Percentiles rank a stretch among this genome's conserved stretches.
These are phyloP conservation scores for Lachancea quebecensis DNA, from an alignment of 805 yeast species.

Conservation along the genomic window DNA sequence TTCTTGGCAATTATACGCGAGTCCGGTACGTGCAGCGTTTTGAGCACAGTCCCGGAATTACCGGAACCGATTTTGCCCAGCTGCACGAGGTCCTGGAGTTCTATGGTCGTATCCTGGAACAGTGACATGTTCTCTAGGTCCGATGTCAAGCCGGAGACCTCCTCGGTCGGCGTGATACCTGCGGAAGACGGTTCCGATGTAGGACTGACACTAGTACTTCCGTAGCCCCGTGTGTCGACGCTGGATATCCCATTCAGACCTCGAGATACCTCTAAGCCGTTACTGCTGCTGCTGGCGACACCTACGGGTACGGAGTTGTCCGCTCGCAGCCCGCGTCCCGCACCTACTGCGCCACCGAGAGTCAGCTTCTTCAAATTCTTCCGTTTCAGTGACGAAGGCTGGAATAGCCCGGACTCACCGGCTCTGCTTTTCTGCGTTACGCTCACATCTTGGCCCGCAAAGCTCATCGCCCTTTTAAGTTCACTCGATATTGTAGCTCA, in stretches of 20 bases:
- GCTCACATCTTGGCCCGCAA: conserved; percentile 1
- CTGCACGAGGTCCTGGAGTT: conserved; percentile 62
- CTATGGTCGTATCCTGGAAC: conserved; percentile 29
- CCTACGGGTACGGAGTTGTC: not conserved
- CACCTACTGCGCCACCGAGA: conserved; percentile 20
- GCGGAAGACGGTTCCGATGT: conserved; percentile 11
- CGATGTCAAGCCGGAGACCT: conserved; percentile 9
- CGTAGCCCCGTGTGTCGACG: too few species aligned
- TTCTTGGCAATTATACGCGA: conserved; percentile 88
- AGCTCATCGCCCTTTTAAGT: not conserved
- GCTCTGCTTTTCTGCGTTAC: not conserved
- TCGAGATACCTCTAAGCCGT: too few species aligned
- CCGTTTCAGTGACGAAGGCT: conserved; percentile 45
- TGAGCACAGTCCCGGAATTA: conserved; percentile 86
- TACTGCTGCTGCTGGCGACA: not conserved
- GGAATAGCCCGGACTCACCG: conserved; percentile 20
- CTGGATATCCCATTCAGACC: too few species aligned
- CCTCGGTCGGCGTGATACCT: conserved; percentile 7
- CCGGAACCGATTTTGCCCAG: conserved; percentile 84
- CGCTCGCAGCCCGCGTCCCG: not conserved
- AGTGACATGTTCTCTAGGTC: conserved; percentile 14
- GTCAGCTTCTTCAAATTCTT: conserved; percentile 54
- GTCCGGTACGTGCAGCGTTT: conserved; percentile 83
- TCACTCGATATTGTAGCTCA: too few species aligned
- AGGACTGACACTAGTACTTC: not conserved